Evolutionary conservation across 2,329 filamentous ascomycete genomes (phyloP).

Genomic region (Pochonia chlamydosporia): DNA sequence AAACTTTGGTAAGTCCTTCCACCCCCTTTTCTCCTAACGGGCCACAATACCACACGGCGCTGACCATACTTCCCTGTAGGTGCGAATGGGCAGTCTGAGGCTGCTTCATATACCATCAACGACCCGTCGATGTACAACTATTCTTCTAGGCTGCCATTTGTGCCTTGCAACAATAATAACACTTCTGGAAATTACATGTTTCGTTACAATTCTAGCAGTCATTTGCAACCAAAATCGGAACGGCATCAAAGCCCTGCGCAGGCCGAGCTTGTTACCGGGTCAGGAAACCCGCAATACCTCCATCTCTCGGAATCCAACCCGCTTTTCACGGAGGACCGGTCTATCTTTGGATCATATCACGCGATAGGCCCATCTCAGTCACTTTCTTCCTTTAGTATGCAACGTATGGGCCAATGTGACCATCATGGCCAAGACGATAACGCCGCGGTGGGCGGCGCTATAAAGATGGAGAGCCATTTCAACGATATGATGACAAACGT

Average conservation of each 20-base stretch:
- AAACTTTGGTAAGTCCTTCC: constrained; percentile 8
- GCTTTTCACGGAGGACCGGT: constrained; percentile 25
- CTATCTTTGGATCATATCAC: constrained; percentile 21
- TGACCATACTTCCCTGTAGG: constrained; percentile 15
- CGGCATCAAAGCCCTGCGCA: constrained; percentile 14
- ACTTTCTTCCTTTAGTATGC: constrained; percentile 22
- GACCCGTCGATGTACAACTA: constrained; percentile 25
- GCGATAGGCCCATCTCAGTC: constrained; percentile 15
- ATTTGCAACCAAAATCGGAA: constrained; percentile 22
- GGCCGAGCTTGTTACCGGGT: constrained; percentile 15
- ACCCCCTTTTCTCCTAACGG: background rate
- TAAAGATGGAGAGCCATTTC: constrained; percentile 21
- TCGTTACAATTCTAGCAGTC: constrained; percentile 16
- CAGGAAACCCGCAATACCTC: constrained; percentile 19
- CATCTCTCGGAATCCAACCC: constrained; percentile 24
- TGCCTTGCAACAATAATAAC: constrained; percentile 16
- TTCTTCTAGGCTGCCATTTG: constrained; percentile 23
- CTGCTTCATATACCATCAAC: constrained; percentile 20
- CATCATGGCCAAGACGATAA: constrained; percentile 13
- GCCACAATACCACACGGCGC: too few relatives aligned
- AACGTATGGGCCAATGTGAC: constrained; percentile 20
- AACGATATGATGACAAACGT: constrained; percentile 18
- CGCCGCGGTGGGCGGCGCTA: constrained; percentile 4
- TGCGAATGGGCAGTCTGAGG: constrained; percentile 19
- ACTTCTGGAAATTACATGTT: constrained; percentile 20